Base-by-base conservation (phyloP, 805 yeast genomes). In the Monosporozyma unispora region DNA sequence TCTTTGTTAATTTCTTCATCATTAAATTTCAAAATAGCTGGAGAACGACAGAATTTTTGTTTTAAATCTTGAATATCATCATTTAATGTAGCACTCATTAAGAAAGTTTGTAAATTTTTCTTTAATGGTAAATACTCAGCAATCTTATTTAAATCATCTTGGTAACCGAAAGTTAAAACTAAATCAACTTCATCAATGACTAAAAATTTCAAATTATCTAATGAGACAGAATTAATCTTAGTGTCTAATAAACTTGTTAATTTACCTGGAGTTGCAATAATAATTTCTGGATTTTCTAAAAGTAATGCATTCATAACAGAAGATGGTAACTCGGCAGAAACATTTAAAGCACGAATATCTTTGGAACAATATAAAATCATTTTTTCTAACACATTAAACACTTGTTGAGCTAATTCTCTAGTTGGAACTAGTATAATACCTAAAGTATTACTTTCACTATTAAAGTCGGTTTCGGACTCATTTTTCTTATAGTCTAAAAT, bases 181-280 rank as follows among this genome's bases (percentile, higher is more conserved):
- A 93, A 75, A 70, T 93, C 99, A 27, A 93, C 98, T 69, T 93
- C 99, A 70, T 93, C 99, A 54, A 91, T 85, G 28, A 88, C 95
- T 45, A 93, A 69, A 61, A 78, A 87, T 52, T 77, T 76, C 49
- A 93, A 74, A 27, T 74, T 67, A 22, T 76, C 73, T 48, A 84
- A 70, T 48, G 79, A 75, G 16, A 87, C 65, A 39, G 71, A 59
- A 21, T 71, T 69, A 5, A 67, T 61, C 47, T 75, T 70, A 31
- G 68, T 66, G 50, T 81, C 82, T 48, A 85, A 61, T 8, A 73
- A 68, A 46, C 73, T 70, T 18, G 84, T 71, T 49, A 90, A 75
- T 59, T 84, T 82, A 3, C 95, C 77, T 11, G 99, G 99, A 0
- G 99, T 93, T 1, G 96, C 78, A 14, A 93, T 78, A 14, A 91